A percentile compares a stretch with the other conserved stretches of the same genome.
Conservation (phyloP, 2,329 filamentous ascomycete genomes). For the Hymenoscyphus occultus region DNA sequence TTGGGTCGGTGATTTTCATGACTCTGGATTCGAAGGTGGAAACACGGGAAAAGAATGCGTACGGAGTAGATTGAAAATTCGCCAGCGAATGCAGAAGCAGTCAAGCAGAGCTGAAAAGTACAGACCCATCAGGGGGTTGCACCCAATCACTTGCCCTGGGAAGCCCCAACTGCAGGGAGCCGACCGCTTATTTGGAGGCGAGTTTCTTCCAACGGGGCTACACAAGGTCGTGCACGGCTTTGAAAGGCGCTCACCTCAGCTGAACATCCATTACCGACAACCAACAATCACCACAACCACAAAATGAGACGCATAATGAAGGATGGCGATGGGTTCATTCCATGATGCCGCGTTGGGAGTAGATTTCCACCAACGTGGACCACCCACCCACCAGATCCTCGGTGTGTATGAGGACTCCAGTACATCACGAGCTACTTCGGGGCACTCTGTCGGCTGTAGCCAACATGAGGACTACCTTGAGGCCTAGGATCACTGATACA, state of each 20-base stretch:
- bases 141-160: background rate
- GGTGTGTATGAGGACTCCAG: background rate
- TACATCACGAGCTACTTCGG: background rate
- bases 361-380: background rate
- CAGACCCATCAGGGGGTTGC: background rate
- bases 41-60: background rate
- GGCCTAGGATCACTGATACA: too few relatives aligned
- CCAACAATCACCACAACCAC: background rate
- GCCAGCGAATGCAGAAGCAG: background rate
- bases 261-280: slow-evolving; percentile 9
- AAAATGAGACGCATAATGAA: slow-evolving; percentile 2
- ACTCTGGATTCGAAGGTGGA: background rate
- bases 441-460: too few relatives aligned
- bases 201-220: background rate
- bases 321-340: background rate
- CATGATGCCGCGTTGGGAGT: background rate
- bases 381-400: background rate
- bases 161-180: slow-evolving; percentile 1
- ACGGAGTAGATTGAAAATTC: background rate
- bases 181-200: background rate
- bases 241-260: slow-evolving; percentile 6
- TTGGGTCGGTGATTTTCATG: background rate
- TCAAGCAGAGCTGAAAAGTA: background rate
- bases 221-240: background rate
- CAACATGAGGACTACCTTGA: too few relatives aligned